Evolutionary conservation across 345 rosid species (phyloP), one percentile per base, ranked within the genome.

Genomic region (Microthlaspi erraticum): DNA sequence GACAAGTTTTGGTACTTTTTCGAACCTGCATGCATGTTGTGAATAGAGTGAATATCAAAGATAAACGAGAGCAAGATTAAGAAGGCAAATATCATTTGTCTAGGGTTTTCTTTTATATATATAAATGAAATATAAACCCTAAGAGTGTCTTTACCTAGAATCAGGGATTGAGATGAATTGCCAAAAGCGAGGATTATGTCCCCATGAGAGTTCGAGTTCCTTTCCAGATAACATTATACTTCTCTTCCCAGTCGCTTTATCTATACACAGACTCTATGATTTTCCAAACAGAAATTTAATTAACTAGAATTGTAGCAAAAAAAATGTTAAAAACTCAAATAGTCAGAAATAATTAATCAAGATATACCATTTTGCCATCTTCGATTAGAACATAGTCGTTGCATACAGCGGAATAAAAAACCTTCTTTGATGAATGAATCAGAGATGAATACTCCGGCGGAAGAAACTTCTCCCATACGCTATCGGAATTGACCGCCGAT

Each of bases 381-480:
- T 51, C 57, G 18, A 51, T 51, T 51, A 51, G 57, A 14, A 51
- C 57, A 26, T 51, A 51, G 57, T 12, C 60, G 2, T 66, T 14
- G 57, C 87, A 88, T 8, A 84, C 78, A 45, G 65, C 54, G 63
- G 79, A 54, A 72, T 73, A 86, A 31, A 78, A 81, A 1, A 77
- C 60, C 66, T 80, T 86, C 78, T 76, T 82, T 8, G 45, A 55
- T 33, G 10, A 9, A 8, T 42, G 42, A 33, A 5, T 54, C 17
- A 18, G 78, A 60, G 7, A 17, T 3, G 6, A 70, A 76, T 74
- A 68, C 13, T 84, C 86, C 0, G 69, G 36, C 2, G 91, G 89
- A 31, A 88, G 74, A 64, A 84, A 84, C n/a, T 41, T 63, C 4
- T 66, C 54, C 89, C 87, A 80, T 19, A 79, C 86, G 23, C 26